Conservation (phyloP, 495 filamentous ascomycete species). For the Podospora bellae-mahoneyi region DNA sequence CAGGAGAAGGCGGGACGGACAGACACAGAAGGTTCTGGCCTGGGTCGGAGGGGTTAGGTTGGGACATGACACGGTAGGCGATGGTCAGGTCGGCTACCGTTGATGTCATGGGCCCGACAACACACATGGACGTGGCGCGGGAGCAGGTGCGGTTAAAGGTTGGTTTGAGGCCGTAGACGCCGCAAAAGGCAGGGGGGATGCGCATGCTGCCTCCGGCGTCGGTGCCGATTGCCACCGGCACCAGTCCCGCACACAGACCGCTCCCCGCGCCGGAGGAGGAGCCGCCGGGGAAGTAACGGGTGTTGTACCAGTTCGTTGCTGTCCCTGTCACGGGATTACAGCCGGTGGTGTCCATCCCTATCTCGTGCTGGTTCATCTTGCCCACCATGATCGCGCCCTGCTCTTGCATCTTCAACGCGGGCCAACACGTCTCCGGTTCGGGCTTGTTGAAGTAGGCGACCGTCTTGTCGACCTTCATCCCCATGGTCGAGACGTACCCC, state of each 20-base stretch:
- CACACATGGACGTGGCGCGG: constrained; percentile 60
- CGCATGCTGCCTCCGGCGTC: constrained; percentile 84
- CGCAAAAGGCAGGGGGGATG: constrained; percentile 78
- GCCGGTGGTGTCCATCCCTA: constrained; percentile 55
- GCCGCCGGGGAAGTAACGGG: constrained; percentile 78
- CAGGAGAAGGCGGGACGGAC: constrained; percentile 42
- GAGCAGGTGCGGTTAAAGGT: constrained; percentile 65
- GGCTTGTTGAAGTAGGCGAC: constrained; percentile 36
- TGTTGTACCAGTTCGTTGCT: constrained; percentile 78
- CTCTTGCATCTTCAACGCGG: constrained; percentile 69
- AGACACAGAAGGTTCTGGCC: constrained; percentile 38
- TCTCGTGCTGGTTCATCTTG: constrained; percentile 89
- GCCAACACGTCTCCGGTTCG: constrained; percentile 55
- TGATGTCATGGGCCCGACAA: constrained; percentile 71
- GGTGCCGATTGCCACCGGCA: constrained; percentile 78
- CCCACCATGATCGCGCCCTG: constrained; percentile 79
- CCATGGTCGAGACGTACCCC: constrained; percentile 66
- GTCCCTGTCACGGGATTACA: constrained; percentile 67
- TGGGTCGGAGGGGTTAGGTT: constrained; percentile 57
- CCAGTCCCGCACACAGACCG: constrained; percentile 67
- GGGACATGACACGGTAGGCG: constrained; percentile 71
- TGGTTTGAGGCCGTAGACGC: constrained; percentile 84
- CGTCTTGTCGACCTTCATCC: constrained; percentile 40
- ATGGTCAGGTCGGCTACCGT: constrained; percentile 79
- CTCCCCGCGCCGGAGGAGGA: constrained; percentile 85